phyloP scores from a whole-genome alignment of 345 rosid species.

The Brassica rapa region DNA sequence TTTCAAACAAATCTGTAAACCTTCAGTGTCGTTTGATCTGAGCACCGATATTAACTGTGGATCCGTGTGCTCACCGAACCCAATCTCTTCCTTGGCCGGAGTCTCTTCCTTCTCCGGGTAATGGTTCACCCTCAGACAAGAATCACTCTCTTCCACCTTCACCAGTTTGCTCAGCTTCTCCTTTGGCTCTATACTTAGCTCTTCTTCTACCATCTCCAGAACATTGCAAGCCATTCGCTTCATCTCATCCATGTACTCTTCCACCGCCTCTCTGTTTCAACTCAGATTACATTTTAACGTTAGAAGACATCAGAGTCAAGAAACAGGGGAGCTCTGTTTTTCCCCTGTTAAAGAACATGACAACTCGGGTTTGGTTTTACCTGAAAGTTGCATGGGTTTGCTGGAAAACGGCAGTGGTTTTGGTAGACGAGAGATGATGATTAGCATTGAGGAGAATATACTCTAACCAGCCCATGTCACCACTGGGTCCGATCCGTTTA shows the following conservation, averaged over 20 bases:
- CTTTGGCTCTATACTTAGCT: conserved; percentile 53
- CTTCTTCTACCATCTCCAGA: conserved; percentile 70
- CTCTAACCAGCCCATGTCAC: conserved; percentile 81
- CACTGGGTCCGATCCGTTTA: conserved; percentile 66
- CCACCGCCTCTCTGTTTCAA: conserved; percentile 52
- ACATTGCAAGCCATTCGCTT: conserved; percentile 63
- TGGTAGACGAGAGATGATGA: conserved; percentile 31
- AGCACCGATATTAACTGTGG: conserved; percentile 83
- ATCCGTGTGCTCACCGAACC: conserved; percentile 89
- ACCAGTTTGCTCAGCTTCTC: conserved; percentile 60
- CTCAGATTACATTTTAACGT: not conserved
- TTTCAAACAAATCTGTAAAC: conserved; percentile 68
- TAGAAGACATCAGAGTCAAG: not conserved
- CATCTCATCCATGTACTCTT: conserved; percentile 59
- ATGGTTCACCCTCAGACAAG: conserved; percentile 80
- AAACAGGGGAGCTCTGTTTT: no score
- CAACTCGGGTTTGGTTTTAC: conserved; percentile 22
- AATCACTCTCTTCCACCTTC: conserved; percentile 68
- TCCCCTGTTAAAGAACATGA: not conserved
- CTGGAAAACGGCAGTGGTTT: conserved; percentile 43
- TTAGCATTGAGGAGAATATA: conserved; percentile 63
- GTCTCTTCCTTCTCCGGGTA: conserved; percentile 55
- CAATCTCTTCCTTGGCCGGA: conserved; percentile 42
- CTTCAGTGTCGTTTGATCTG: conserved; percentile 77
- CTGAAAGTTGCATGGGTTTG: conserved; percentile 51